Percentiles rank a stretch among this genome's conserved stretches.
phyloP scores from a whole-genome alignment of 768 basidiomycete genomes.

The Boletus sp. region DNA sequence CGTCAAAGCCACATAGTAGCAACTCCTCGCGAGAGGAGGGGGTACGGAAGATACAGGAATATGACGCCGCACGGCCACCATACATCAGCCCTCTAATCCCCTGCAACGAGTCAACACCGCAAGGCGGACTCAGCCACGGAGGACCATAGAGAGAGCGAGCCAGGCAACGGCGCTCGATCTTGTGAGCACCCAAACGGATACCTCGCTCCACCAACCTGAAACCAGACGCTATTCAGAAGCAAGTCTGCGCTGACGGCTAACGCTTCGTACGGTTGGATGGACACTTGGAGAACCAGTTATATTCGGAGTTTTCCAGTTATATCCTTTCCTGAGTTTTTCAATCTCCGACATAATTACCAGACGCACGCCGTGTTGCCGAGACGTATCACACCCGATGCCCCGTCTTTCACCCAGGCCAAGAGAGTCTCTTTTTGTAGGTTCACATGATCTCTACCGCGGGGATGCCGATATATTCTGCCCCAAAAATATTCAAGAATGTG shows the following conservation, averaged over 20 bases:
- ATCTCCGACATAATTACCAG: constrained; percentile 23
- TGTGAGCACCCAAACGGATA: constrained; percentile 49
- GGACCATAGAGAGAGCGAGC: constrained; percentile 35
- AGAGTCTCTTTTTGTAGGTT: constrained; percentile 71
- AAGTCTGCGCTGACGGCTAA: constrained; percentile 44
- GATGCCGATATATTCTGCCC: constrained; percentile 67
- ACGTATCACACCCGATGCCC: constrained; percentile 36
- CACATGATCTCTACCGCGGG: constrained; percentile 60
- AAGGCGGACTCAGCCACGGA: constrained; percentile 46
- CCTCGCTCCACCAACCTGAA: constrained; percentile 84
- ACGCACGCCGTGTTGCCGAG: constrained; percentile 16
- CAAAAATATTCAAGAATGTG: constrained; percentile 71
- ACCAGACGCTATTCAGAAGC: constrained; percentile 55
- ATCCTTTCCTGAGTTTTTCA: constrained; percentile 21
- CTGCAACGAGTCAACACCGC: constrained; percentile 53
- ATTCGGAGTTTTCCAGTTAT: constrained; percentile 27
- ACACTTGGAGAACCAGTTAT: constrained; percentile 47
- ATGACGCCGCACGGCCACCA: constrained; percentile 59
- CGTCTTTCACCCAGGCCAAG: constrained; percentile 48
- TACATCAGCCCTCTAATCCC: constrained; percentile 43
- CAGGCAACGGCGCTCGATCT: constrained; percentile 41
- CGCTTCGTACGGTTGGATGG: constrained; percentile 69
- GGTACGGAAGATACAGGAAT: constrained; percentile 80
- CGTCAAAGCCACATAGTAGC: constrained; percentile 69
- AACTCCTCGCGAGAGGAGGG: constrained; percentile 31